Base-by-base conservation (phyloP, 2,329 filamentous ascomycete genomes). In the Aureobasidium melanogenum region DNA sequence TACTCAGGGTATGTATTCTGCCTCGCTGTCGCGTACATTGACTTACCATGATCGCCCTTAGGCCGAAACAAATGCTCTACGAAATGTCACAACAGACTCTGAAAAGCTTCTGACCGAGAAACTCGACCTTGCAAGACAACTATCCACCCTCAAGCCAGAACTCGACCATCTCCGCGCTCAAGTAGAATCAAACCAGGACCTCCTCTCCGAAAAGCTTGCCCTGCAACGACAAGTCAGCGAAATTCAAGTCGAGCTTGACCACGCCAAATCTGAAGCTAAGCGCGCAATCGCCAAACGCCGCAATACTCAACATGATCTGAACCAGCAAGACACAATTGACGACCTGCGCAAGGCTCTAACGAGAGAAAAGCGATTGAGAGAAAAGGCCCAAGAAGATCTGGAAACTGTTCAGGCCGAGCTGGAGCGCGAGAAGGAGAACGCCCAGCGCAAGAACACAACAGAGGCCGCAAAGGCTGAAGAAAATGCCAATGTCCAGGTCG, bases 221-320 rank as follows among this genome's bases (percentile, higher is more conserved):
- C 75, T 97, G 15, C 87, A 94, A 70, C 86, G 88, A 50, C 89
- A 94, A 73, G 73, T 96, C 30, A 87, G 82, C 69, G 85, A 87
- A 1, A 74, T 92, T 2, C 88, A 96, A 72, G 85, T 90, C 46
- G 88, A 96, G 67, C 80, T 96, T 2, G 89, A 92, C 65, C 89
- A 88, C 66, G 89, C 94, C 71, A 93, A 85, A 72, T 83, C 85
- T n/a, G 81, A 85, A 3, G 78, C 82, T 9, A 83, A 86, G 66
- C 83, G 86, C 56, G 81, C 81, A 3, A 67, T 76, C 5, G 76
- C 77, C 1, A 80, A 81, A 66, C 77, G 75, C 51, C 76, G 71
- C 70, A 81, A 70, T 71, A 82, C 75, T 44, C 76, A 79, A 59
- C 75, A 76, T 41, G 79, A 80, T 54, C 73, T 77, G 66, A 68